These are phyloP conservation scores for Coemansia sp. DNA, from an alignment of 371 early-diverging fungal species.

Conservation along the genomic window DNA sequence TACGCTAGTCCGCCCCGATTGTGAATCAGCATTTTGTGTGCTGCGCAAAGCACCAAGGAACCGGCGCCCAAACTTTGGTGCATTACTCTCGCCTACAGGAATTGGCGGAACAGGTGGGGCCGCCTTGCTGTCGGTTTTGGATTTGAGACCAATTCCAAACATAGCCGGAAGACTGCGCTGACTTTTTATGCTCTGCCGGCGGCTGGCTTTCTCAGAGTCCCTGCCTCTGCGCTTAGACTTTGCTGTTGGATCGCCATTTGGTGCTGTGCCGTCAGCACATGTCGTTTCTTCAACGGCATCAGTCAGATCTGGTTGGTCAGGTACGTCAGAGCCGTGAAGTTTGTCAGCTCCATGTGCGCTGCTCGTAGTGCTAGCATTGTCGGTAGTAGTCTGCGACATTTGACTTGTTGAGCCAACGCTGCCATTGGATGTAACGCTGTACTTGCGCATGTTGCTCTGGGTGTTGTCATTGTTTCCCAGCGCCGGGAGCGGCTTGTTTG, in stretches of 20 bases:
- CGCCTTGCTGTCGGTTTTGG: conserved; percentile 22
- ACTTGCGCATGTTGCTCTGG: conserved; percentile 10
- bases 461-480: neutral
- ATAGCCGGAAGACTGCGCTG: conserved; percentile 49
- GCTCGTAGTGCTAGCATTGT: conserved; percentile 7
- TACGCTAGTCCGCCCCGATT: neutral
- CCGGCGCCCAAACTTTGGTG: conserved; percentile 40
- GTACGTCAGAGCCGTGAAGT: neutral
- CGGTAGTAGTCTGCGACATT: neutral
- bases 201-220: conserved; percentile 29
- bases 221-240: conserved; percentile 18
- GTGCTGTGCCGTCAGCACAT: neutral
- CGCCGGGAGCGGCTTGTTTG: conserved; percentile 40
- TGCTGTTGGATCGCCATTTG: neutral
- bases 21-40: conserved; percentile 11
- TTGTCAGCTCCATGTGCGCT: neutral
- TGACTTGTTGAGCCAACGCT: conserved; percentile 1
- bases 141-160: conserved; percentile 43
- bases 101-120: conserved; percentile 42
- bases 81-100: conserved; percentile 6
- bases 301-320: neutral
- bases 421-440: conserved; percentile 16
- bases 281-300: neutral
- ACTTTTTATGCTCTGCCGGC: conserved; percentile 49
- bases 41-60: conserved; percentile 39